Evolutionary conservation across 345 rosid species (phyloP), one percentile per base, ranked within the genome.

Genomic region (Hevea brasiliensis): DNA sequence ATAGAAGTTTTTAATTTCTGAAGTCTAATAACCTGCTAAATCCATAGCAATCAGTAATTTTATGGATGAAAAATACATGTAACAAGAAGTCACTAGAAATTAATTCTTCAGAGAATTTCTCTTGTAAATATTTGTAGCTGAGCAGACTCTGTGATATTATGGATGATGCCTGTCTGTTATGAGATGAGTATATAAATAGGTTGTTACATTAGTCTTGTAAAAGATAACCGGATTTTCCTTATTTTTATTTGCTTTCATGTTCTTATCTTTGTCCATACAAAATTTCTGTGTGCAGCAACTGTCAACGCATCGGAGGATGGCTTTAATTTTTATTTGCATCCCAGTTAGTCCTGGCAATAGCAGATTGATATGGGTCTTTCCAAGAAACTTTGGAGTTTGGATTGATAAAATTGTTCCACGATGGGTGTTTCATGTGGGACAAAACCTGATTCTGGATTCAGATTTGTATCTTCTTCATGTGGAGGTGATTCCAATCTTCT

Each of bases 271-370:
- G 23, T 54, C 6, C 26, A 35, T 51, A 68, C 6, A 21, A 32
- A 35, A 14, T 59, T 50, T 50, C 6, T 41, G 76, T 50, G 35
- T 57, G 73, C 81, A 83, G 90, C 68, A 71, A 40, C 32, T 67
- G 13, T 21, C 75, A 3, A 10, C 76, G 14, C 75, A 80, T 57
- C 78, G 71, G 47, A 89, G 77, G 73, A 3, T 69, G 72, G 84
- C 89, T 74, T 76, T 91, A 81, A 86, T 94, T 77, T 94, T 94
- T 75, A 81, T 94, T n/a, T 91, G 97, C 70, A 67, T 91, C 71
- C 98, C 97, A 0, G 96, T 94, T 44, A 91, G 94, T 65, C 96
- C 98, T 0, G 98, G 98, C 75, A 75, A 83, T 61, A 94, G 98
- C 71, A 90, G 96, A 83, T 76, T 92, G 76, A 89, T 94, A 74